Evolutionary conservation across 2,329 filamentous ascomycete species (phyloP).

Genomic region (Trichoderma sp.): DNA sequence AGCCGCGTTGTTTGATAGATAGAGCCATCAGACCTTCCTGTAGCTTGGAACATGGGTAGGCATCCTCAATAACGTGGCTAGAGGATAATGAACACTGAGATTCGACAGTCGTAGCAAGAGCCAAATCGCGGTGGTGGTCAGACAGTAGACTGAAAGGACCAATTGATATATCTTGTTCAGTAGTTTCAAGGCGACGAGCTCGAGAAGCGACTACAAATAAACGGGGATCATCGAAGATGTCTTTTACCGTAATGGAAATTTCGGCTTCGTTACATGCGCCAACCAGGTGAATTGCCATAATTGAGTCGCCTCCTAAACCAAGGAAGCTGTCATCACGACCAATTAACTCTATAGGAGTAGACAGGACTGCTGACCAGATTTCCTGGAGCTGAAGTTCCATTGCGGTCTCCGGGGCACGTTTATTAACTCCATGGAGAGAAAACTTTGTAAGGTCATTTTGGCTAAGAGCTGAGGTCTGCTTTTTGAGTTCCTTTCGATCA

Average conservation of each 20-base stretch:
- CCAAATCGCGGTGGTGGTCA: neutral
- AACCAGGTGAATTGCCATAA: constrained; percentile 26
- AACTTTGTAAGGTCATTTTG: neutral
- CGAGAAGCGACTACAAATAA: constrained; percentile 8
- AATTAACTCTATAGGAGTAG: constrained; percentile 18
- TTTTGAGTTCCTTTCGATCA: constrained; percentile 22
- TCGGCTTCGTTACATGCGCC: constrained; percentile 18
- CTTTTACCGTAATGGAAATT: constrained; percentile 22
- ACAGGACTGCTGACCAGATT: constrained; percentile 28
- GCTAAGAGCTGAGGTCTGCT: neutral
- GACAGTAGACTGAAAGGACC: constrained; percentile 1
- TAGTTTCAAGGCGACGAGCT: neutral
- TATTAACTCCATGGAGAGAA: neutral
- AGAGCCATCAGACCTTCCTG: constrained; percentile 29
- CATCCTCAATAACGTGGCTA: constrained; percentile 19
- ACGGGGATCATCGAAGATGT: constrained; percentile 23
- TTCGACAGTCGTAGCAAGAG: neutral
- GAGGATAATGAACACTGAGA: neutral
- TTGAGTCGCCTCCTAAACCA: constrained; percentile 41
- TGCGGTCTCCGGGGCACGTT: neutral
- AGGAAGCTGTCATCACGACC: constrained; percentile 26
- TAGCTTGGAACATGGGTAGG: constrained; percentile 26
- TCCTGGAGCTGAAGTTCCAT: constrained; percentile 17
- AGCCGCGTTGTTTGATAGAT: constrained; percentile 24
- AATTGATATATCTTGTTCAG: neutral